A percentile compares a stretch with the other conserved stretches of the same genome.
phyloP scores from a whole-genome alignment of 495 filamentous ascomycete species.

The Darksidea phi region DNA sequence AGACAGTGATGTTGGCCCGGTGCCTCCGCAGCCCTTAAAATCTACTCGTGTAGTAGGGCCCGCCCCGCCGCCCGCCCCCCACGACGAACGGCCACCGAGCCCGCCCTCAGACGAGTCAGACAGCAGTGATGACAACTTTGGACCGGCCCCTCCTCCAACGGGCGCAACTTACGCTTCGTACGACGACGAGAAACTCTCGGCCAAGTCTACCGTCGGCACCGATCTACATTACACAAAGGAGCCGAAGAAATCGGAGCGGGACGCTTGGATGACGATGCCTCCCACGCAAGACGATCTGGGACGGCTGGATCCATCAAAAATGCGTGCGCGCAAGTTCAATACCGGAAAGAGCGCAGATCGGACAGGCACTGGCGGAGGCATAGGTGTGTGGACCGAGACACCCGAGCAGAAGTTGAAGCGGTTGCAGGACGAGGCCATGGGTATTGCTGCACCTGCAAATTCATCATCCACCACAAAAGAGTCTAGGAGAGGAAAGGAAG shows the following conservation, averaged over 20 bases:
- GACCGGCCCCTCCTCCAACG: constrained; percentile 72
- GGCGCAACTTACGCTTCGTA: constrained; percentile 22
- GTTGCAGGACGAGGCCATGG: constrained; percentile 81
- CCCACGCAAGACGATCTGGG: constrained; percentile 64
- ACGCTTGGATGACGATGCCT: constrained; percentile 93
- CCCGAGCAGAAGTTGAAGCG: constrained; percentile 82
- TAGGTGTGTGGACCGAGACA: constrained; percentile 84
- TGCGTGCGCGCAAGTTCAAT: constrained; percentile 80
- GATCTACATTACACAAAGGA: constrained; percentile 18
- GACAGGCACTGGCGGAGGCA: constrained; percentile 45
- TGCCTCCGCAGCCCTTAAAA: constrained; percentile 2
- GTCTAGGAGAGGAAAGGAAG: constrained; percentile 31
- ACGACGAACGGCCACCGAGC: constrained; percentile 49
- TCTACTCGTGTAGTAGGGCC: constrained; percentile 20
- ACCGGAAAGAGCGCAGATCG: constrained; percentile 60
- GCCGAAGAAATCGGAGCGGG: constrained; percentile 52
- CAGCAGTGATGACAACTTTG: constrained; percentile 63
- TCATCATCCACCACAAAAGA: constrained; percentile 29
- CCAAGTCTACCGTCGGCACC: constrained; percentile 23
- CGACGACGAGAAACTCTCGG: neutral
- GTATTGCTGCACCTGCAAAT: constrained; percentile 51
- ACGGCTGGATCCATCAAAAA: constrained; percentile 79
- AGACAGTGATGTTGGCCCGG: constrained; percentile 19
- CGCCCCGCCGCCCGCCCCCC: constrained; percentile 51
- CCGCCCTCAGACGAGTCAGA: constrained; percentile 43